These are phyloP conservation scores for Pelargonium cotyledonis DNA, from an alignment of 441 rosid species.

Conservation along the genomic window DNA sequence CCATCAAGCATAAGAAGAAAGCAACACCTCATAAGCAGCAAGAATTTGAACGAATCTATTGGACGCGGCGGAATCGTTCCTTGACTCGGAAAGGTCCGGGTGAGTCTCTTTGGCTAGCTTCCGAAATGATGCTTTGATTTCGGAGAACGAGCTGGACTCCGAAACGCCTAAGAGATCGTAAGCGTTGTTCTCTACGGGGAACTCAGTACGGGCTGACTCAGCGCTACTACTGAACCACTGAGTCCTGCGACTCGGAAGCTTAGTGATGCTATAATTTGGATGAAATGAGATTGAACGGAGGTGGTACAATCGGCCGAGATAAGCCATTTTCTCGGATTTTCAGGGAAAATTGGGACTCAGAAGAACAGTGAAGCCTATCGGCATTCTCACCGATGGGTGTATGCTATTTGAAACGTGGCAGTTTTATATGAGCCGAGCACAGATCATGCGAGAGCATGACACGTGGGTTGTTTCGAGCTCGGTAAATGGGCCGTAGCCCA, in stretches of 20 bases:
- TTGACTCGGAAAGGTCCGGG: slow-evolving; percentile 58
- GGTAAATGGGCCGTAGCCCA: too few relatives aligned
- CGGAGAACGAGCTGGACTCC: slow-evolving; percentile 59
- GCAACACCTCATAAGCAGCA: slow-evolving; percentile 81
- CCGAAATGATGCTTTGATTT: slow-evolving; percentile 81
- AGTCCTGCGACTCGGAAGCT: slow-evolving; percentile 22
- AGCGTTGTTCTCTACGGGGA: slow-evolving; percentile 50
- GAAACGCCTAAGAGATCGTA: slow-evolving; percentile 66
- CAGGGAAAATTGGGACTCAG: not conserved
- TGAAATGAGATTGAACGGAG: slow-evolving; percentile 24
- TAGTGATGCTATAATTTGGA: slow-evolving; percentile 14
- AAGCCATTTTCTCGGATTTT: slow-evolving; percentile 26
- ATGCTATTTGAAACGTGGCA: not conserved
- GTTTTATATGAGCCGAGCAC: not conserved
- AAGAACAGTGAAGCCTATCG: not conserved
- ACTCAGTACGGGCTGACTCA: slow-evolving; percentile 44
- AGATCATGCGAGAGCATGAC: not conserved
- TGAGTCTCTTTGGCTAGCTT: slow-evolving; percentile 86
- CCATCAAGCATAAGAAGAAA: not conserved
- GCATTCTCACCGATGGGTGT: not conserved
- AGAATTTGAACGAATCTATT: slow-evolving; percentile 72
- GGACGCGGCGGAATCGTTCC: slow-evolving; percentile 38
- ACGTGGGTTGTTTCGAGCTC: not conserved
- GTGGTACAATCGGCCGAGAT: slow-evolving; percentile 26
- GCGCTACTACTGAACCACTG: slow-evolving; percentile 43